Evolutionary conservation across 129 eudicot genomes (phyloP), one percentile per base, ranked within the genome.

Genomic region (Pseudognaphalium luteoalbum): DNA sequence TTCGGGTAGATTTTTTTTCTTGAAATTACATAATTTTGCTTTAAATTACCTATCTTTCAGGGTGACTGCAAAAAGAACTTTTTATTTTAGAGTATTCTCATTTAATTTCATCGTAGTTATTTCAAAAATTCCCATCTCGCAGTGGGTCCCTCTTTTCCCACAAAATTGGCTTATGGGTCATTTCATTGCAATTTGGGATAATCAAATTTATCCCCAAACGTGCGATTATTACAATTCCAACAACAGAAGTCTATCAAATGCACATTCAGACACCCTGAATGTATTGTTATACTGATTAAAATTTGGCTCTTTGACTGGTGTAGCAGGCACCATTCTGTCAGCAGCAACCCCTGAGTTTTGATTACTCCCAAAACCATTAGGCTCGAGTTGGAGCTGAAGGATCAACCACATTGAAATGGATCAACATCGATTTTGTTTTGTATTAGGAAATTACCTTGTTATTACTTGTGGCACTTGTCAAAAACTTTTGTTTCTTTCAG

Each of bases 321-420:
- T 71, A 83, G 86, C 86, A 93, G 97, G 91, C 96, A 20, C 97
- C 98, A 7, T 84, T 85, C 82, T 86, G 87, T 73, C 97, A 93
- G 91, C 97, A 93, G 91, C 98, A 91, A 86, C 97, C 98, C 6
- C 83, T 91, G 64, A 93, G 96, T 85, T 93, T 93, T 74, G 98
- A 91, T 64, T 93, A 91, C 90, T 84, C 97, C 22, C 97, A 90
- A 80, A 87, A 85, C 83, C 84, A 82, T 70, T 91, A 83, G 78
- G 52, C 28, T 68, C 65, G 25, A 5, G 20, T 33, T 72, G 79
- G 78, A 72, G 75, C 72, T 57, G 54, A 81, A 42, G 15, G 65
- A 32, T 54, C 29, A 20, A 70, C 58, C 14, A 37, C 69, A 54
- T 72, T 64, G 78, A 51, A 63, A 51, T 72, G 78, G 66, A 77